Evolutionary conservation across 2,329 filamentous ascomycete species (phyloP).

Genomic region (Penicillium brasilianum): DNA sequence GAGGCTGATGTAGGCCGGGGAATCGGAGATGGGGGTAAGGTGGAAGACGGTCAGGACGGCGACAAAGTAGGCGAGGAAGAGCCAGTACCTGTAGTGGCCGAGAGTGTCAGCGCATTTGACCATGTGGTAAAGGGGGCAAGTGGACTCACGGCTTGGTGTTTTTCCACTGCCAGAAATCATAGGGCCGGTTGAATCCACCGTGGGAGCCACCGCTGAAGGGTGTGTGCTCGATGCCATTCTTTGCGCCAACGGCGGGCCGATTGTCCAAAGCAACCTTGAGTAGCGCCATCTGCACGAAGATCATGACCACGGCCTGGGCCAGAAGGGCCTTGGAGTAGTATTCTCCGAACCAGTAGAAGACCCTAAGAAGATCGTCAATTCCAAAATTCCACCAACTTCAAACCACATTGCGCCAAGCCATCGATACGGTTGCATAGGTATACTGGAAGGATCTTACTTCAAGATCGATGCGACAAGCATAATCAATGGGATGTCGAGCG

Average conservation of each 20-base stretch:
- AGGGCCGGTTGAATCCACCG: conserved; percentile 54
- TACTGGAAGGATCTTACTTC: conserved; percentile 52
- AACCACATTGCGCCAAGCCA: background rate
- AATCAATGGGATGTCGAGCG: conserved; percentile 69
- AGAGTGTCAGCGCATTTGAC: conserved; percentile 15
- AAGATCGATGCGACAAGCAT: conserved; percentile 69
- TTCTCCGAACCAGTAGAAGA: conserved; percentile 70
- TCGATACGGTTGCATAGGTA: background rate
- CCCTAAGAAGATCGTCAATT: conserved; percentile 43
- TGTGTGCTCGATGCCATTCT: conserved; percentile 48
- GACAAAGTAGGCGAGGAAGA: conserved; percentile 61
- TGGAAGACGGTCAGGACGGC: conserved; percentile 57
- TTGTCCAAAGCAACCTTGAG: conserved; percentile 66
- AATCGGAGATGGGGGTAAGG: conserved; percentile 53
- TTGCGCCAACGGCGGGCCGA: conserved; percentile 51
- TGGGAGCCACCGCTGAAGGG: conserved; percentile 44
- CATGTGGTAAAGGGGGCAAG: background rate
- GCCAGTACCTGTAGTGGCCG: conserved; percentile 56
- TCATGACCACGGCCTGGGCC: conserved; percentile 65
- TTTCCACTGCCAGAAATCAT: conserved; percentile 69
- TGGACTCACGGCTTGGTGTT: conserved; percentile 55
- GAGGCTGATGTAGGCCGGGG: conserved; percentile 49
- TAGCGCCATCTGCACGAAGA: conserved; percentile 61
- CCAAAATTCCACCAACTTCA: background rate
- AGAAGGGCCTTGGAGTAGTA: conserved; percentile 64